Conservation (phyloP, 495 filamentous ascomycete genomes). For the Mytilinidion resinicola region DNA sequence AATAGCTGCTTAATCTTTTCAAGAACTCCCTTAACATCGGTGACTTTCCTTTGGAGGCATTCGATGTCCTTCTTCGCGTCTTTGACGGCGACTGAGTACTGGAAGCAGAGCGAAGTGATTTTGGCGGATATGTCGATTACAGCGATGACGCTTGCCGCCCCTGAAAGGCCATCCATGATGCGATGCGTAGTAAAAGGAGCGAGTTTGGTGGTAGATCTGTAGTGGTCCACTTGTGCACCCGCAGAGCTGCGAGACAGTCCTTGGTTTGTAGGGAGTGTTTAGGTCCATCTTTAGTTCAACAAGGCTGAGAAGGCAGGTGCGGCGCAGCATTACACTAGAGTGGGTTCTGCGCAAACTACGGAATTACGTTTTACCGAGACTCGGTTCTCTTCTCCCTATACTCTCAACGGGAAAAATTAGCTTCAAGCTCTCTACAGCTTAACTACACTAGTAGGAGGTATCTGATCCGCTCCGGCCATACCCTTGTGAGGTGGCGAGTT, state of each 20-base stretch:
- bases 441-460: too few species aligned
- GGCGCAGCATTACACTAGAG: background rate
- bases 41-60: constrained; percentile 12
- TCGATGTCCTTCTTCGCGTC: constrained; percentile 13
- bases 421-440: too few species aligned
- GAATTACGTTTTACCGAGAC: too few species aligned
- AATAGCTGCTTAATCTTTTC: constrained; percentile 6
- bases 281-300: background rate
- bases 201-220: background rate
- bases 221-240: background rate
- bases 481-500: too few species aligned
- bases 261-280: background rate
- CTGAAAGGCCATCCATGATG: constrained; percentile 15
- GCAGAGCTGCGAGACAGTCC: background rate
- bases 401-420: too few species aligned
- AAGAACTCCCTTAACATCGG: constrained; percentile 10
- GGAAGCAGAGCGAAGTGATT: constrained; percentile 16
- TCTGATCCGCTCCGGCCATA: too few species aligned
- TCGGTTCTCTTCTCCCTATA: too few species aligned
- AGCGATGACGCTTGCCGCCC: too few species aligned
- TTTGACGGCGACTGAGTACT: constrained; percentile 16
- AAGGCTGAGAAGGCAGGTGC: background rate
- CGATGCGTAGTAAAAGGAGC: background rate
- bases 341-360: too few species aligned
- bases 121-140: constrained; percentile 18